Evolutionary conservation across 371 early-diverging fungal species (phyloP), one percentile per base, ranked within the genome.

Genomic region (Mortierella polycephala): DNA sequence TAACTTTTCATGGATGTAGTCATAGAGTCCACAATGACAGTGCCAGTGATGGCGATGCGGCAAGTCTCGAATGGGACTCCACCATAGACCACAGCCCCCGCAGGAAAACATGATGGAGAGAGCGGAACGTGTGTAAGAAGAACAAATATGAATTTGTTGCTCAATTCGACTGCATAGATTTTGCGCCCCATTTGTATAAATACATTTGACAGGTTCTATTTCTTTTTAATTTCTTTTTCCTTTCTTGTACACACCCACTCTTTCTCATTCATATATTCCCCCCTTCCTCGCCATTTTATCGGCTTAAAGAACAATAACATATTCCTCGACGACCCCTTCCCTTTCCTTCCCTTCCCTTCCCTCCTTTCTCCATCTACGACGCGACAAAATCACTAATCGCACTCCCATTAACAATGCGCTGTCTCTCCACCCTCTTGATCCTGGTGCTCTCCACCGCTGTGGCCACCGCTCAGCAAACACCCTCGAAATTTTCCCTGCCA

Each of bases 381-480:
- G 30, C 30, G 30, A 30, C 4, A 30, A 30, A 4, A 30, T 30
- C 30, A 9, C 51, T 51, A 39, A 37, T 55, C 39, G 56, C 55
- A 3, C 30, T 14, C 42, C 21, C 18, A 11, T 23, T 30, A 10
- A 56, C n/a, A 49, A 74, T 74, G 74, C 61, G 65, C 59, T 44
- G n/a, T 23, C 46, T 64, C 16, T 55, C 62, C 7, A 47, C 60
- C 8, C 44, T 74, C 37, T 42, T 69, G 13, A 52, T 61, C 44
- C 30, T 74, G 41, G 55, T 64, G 46, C 64, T 69, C 37, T 74
- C 69, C 14, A 46, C 69, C 0, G 58, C 74, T 5, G 10, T 69
- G 11, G 61, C 74, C 0, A 42, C 55, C 6, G 74, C 74, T 16
- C 69, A 68, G 57, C 44, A 40, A 13, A 13, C 63, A 3, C 21